phyloP scores from a whole-genome alignment of 2,329 filamentous ascomycete genomes.

The Trichoderma koningii region DNA sequence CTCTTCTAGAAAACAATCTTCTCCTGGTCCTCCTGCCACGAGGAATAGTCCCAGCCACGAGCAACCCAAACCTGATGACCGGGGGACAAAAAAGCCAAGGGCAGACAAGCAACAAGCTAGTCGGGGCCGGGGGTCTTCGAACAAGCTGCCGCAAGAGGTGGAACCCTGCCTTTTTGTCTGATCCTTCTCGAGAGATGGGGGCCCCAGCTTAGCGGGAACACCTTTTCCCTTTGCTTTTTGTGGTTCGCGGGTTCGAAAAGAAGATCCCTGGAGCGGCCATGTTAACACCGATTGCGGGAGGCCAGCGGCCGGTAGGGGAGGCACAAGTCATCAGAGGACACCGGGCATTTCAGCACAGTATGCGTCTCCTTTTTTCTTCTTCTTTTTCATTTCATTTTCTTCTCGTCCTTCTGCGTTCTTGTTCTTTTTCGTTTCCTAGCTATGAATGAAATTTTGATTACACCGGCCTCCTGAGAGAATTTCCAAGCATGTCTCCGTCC shows the following conservation, averaged over 20 bases:
- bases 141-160: background rate
- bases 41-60: slow-evolving; percentile 1
- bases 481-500: too few species aligned
- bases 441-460: too few species aligned
- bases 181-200: background rate
- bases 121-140: background rate
- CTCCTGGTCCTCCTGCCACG: too few species aligned
- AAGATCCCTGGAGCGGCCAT: slow-evolving; percentile 22
- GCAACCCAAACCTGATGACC: background rate
- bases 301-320: slow-evolving; percentile 21
- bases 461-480: too few species aligned
- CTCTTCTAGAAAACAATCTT: too few species aligned
- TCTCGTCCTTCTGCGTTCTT: too few species aligned
- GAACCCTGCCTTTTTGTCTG: slow-evolving; percentile 6
- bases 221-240: background rate
- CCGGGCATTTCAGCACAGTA: slow-evolving; percentile 17
- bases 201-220: too few species aligned
- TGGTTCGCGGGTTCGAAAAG: background rate
- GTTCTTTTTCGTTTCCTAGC: too few species aligned
- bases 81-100: background rate
- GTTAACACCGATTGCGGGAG: slow-evolving; percentile 24
- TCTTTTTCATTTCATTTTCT: background rate
- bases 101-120: slow-evolving; percentile 20
- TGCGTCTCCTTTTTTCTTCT: background rate
- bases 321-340: background rate